Base-by-base conservation (phyloP, 352 stramenopile species). In the Labyrinthula sp. region DNA sequence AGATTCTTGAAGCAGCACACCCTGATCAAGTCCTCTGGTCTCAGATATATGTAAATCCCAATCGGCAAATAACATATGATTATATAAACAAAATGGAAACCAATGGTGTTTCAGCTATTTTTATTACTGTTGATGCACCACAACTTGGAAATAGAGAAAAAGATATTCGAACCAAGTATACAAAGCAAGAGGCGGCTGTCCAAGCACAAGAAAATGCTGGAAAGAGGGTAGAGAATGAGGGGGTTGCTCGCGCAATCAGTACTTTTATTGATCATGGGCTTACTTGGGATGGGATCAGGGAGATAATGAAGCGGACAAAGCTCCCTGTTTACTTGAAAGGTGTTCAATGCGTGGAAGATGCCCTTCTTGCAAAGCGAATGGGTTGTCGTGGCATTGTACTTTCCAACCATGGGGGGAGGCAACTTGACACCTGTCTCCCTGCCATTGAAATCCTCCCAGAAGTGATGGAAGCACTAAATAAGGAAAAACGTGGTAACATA, bases 21-120 rank as follows among this genome's bases (percentile, higher is more conserved):
- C 47, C 59, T 31, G 72, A 75, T 35, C 77, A 78, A 5, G 65
- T 88, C 10, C 81, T 85, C 45, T 85, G 86, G 54, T 93, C 83
- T 58, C 82, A 94, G 56, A 68, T 94, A 25, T 94, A 94, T 60
- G 79, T 94, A n/a, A 93, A 89, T 66, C 72, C 89, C 68, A 69
- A 82, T 56, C 57, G 72, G 41, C 67, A 92, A 47, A 69, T 92
- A 30, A 87, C 87, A 5, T 75, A 72, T 25, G 70, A 86, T 29
- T 78, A 93, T 8, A 70, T 94, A 26, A 38, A 64, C 2, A 82
- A 89, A 60, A 71, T 77, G n/a, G 82, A 85, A 10, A 81, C 83
- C n/a, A 88, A 81, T 54, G 88, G 85, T 48, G 87, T 89, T 36
- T 75, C 89, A 41, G 68, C 65, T 3, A 50, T 79, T 27, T 82